Evolutionary conservation across 1,284 basidiomycete genomes (phyloP).

Genomic region (Pisolithus thermaeus): DNA sequence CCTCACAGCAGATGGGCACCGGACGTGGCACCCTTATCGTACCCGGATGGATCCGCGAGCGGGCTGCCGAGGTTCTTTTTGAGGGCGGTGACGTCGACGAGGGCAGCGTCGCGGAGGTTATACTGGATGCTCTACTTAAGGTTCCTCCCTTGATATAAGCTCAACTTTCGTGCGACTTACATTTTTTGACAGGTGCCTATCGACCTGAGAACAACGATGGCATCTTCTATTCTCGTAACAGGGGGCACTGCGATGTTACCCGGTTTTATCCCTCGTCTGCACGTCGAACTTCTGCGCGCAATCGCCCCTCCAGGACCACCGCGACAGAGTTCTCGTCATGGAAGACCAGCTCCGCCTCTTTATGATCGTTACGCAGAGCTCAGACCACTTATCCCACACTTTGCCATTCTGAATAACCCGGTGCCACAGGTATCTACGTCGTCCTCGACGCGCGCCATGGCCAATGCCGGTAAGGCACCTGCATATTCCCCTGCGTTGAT

Average conservation of each 20-base stretch:
- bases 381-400: constrained; percentile 59
- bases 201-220: constrained; percentile 79
- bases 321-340: constrained; percentile 33
- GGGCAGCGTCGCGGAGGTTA: constrained; percentile 72
- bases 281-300: constrained; percentile 63
- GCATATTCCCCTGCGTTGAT: constrained; percentile 76
- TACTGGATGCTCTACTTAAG: constrained; percentile 75
- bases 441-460: constrained; percentile 39
- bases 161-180: neutral
- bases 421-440: constrained; percentile 39
- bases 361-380: constrained; percentile 72
- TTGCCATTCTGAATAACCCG: constrained; percentile 84
- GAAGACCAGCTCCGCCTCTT: constrained; percentile 38
- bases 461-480: constrained; percentile 75
- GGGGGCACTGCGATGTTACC: constrained; percentile 92
- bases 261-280: constrained; percentile 84
- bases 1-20: constrained; percentile 58
- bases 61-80: constrained; percentile 87
- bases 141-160: constrained; percentile 33
- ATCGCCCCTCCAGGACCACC: constrained; percentile 38
- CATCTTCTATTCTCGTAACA: constrained; percentile 75
- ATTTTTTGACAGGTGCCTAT: constrained; percentile 65
- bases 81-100: constrained; percentile 87
- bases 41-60: constrained; percentile 92
- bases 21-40: constrained; percentile 77